These are phyloP conservation scores for Pythium rhizo-oryzae DNA, from an alignment of 352 stramenopile genomes.

Conservation along the genomic window DNA sequence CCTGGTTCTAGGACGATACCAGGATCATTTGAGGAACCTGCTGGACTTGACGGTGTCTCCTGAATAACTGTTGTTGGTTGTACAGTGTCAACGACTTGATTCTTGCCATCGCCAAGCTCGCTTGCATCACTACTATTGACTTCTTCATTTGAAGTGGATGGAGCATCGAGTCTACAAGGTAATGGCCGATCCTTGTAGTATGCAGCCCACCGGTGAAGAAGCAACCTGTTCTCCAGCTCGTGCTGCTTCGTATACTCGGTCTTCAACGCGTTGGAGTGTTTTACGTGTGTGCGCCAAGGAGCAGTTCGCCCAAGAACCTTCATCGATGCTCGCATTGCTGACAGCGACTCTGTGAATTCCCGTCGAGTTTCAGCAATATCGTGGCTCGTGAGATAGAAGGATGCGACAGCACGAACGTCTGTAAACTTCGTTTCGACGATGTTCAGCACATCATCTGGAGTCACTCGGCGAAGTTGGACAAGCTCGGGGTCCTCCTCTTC, in stretches of 20 bases:
- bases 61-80: background rate
- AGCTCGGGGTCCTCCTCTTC: slow-evolving; percentile 8
- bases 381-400: slow-evolving; percentile 34
- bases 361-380: slow-evolving; percentile 34
- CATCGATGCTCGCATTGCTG: slow-evolving; percentile 53
- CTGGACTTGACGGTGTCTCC: background rate
- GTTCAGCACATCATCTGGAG: slow-evolving; percentile 45
- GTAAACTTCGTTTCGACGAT: slow-evolving; percentile 41
- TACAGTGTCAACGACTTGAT: no score
- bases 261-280: slow-evolving; percentile 68
- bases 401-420: slow-evolving; percentile 35
- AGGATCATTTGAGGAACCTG: background rate
- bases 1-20: slow-evolving; percentile 33
- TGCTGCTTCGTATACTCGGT: slow-evolving; percentile 53
- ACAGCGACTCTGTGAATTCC: slow-evolving; percentile 54
- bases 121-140: background rate
- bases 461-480: slow-evolving; percentile 45
- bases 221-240: slow-evolving; percentile 54
- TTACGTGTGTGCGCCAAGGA: slow-evolving; percentile 63
- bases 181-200: slow-evolving; percentile 56
- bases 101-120: no score
- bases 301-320: slow-evolving; percentile 56
- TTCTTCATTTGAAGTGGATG: background rate
- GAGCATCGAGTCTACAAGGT: background rate
- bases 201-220: slow-evolving; percentile 61